Base-by-base conservation (phyloP, 2,329 filamentous ascomycete species). In the Epichloe gansuensis region DNA sequence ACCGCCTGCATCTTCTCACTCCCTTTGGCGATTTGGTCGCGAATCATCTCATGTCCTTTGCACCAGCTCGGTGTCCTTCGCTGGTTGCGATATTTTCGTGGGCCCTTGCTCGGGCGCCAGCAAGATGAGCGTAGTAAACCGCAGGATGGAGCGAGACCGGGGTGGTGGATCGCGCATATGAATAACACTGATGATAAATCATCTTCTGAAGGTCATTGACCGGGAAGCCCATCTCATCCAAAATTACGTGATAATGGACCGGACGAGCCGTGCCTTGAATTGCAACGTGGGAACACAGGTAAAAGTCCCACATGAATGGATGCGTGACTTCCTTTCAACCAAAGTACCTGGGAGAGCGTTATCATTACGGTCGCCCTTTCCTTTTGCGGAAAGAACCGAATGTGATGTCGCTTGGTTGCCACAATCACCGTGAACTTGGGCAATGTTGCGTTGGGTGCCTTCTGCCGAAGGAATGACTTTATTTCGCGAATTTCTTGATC, bases 241-340 rank as follows among this genome's bases (percentile, higher is more conserved):
- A 65, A 23, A 98, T 82, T 13, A 96, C 85, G 56, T 91, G 86
- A 67, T 98, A 98, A 61, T 95, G 89, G 0, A 94, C 89, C 0
- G 93, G 93, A 2, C 93, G 82, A 17, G 93, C 86, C 0, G 93
- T 98, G 25, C 93, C 93, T 69, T 98, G 93, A 58, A 98, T 90
- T 0, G 93, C 93, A 1, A 72, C 69, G 51, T 82, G 79, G 0
- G 77, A 80, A 57, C 71, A 76, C 4, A 82, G 67, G 51, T 80
- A 91, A 62, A 95, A 95, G 64, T 97, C 93, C 65, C 86, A 94
- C 65, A 95, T 87, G 63, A 86, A 88, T 0, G 93, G 89, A 61
- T 91, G 88, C 0, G 90, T 96, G n/a, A 94, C 83, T 54, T 95
- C 37, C 76, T 77, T 68, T 97, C 91, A 5, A 98, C 83, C 1